Conservation (phyloP, 345 rosid species). For the Citrus glauca region DNA sequence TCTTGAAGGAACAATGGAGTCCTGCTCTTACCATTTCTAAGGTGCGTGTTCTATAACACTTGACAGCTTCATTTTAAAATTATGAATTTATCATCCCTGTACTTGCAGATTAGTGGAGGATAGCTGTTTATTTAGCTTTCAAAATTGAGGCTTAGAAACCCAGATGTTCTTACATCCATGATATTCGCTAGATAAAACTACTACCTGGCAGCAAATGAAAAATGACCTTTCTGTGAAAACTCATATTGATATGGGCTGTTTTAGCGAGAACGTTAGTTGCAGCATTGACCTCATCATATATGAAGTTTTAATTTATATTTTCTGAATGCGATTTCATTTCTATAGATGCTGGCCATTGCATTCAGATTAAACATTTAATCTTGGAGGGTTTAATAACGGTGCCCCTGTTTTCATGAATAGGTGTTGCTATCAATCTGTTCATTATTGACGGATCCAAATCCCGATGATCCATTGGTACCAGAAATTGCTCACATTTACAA, state of each 20-base stretch:
- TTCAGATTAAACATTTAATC: background rate
- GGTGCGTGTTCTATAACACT: conserved; percentile 34
- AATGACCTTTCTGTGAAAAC: background rate
- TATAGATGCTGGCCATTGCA: background rate
- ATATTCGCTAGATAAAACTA: background rate
- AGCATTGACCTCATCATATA: background rate
- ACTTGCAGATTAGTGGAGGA: background rate
- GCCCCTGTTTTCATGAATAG: conserved; percentile 22
- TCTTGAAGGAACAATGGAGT: conserved; percentile 99
- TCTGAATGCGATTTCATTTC: background rate
- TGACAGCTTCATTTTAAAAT: background rate
- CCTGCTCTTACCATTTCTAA: conserved; percentile 94
- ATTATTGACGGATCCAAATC: conserved; percentile 91
- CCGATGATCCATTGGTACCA: conserved; percentile 94
- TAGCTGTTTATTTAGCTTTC: no score
- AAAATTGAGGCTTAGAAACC: background rate
- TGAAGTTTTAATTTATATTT: background rate
- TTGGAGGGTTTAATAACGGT: background rate
- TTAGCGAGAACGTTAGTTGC: background rate
- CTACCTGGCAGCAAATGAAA: background rate
- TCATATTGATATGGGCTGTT: background rate
- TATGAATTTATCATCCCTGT: background rate
- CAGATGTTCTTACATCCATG: background rate
- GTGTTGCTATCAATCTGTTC: conserved; percentile 94
- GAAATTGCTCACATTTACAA: conserved; percentile 98